phyloP scores from a whole-genome alignment of 2,329 filamentous ascomycete genomes.

The Paradendryphiella salina region DNA sequence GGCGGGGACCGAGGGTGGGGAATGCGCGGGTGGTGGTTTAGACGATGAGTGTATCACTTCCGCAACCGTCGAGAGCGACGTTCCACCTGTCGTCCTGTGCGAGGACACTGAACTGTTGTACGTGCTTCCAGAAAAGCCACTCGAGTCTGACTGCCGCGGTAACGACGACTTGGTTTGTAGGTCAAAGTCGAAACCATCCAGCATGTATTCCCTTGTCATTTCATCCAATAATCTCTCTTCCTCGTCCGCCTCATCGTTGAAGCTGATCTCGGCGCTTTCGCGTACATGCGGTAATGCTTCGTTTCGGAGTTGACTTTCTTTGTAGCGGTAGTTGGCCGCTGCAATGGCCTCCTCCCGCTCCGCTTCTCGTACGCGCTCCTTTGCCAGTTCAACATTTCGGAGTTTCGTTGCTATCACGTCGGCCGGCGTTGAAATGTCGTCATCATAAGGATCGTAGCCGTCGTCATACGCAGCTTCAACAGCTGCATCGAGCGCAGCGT shows the following conservation, averaged over 20 bases:
- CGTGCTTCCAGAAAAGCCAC: constrained; percentile 73
- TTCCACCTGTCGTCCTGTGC: constrained; percentile 69
- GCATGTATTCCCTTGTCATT: constrained; percentile 79
- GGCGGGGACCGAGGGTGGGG: constrained; percentile 35
- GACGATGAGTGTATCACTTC: constrained; percentile 58
- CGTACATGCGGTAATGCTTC: constrained; percentile 49
- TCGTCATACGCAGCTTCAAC: constrained; percentile 97
- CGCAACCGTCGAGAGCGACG: constrained; percentile 70
- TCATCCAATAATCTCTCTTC: constrained; percentile 70
- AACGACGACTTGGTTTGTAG: constrained; percentile 67
- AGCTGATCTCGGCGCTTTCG: constrained; percentile 43
- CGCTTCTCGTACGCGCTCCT: constrained; percentile 73
- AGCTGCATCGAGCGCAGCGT: constrained; percentile 89
- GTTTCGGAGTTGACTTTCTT: constrained; percentile 51
- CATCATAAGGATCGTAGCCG: constrained; percentile 72
- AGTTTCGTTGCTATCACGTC: constrained; percentile 44
- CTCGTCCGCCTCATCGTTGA: constrained; percentile 51
- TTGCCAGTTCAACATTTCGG: constrained; percentile 72
- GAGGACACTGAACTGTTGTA: constrained; percentile 80
- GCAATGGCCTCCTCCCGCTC: constrained; percentile 69
- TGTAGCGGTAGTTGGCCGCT: constrained; percentile 63
- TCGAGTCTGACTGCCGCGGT: constrained; percentile 80
- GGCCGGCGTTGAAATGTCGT: constrained; percentile 37
- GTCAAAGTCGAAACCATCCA: constrained; percentile 81
- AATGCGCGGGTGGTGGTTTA: constrained; percentile 38